These are phyloP conservation scores for Teratosphaeria nubilosa DNA, from an alignment of 2,329 filamentous ascomycete genomes.

Conservation along the genomic window DNA sequence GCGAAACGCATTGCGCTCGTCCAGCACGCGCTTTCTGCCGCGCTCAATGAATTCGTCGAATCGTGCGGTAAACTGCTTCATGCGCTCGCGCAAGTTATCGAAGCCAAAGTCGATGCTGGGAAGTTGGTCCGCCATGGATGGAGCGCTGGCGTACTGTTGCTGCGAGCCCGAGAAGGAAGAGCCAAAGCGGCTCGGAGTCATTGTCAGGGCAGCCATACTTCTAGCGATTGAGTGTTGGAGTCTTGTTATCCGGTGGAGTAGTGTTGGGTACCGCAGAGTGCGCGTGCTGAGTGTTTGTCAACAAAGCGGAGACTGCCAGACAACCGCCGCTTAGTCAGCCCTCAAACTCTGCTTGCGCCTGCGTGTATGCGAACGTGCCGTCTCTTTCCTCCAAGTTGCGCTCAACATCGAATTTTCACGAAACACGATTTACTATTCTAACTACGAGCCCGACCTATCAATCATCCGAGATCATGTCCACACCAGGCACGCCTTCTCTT, in stretches of 20 bases:
- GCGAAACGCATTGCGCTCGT: constrained; percentile 89
- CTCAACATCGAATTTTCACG: not conserved
- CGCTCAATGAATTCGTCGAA: constrained; percentile 94
- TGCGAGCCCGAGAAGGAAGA: constrained; percentile 54
- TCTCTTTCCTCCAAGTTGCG: not conserved
- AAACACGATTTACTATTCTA: not conserved
- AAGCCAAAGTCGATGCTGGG: constrained; percentile 93
- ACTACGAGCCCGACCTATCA: not conserved
- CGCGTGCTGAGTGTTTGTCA: not conserved
- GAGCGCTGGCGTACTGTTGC: constrained; percentile 46
- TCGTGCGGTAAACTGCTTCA: constrained; percentile 79
- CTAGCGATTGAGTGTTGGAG: not conserved
- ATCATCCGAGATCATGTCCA: constrained; percentile 11
- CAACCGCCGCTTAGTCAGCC: not conserved
- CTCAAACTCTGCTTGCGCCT: not conserved
- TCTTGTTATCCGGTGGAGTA: not conserved
- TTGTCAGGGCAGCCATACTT: constrained; percentile 20
- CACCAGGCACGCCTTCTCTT: not conserved
- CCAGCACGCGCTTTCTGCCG: constrained; percentile 76
- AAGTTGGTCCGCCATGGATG: constrained; percentile 65
- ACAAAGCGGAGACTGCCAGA: not conserved
- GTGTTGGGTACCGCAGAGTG: not conserved
- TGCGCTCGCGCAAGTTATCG: constrained; percentile 86
- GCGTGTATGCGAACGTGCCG: too few species aligned
- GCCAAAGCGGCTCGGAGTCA: constrained; percentile 51